These are phyloP conservation scores for Leishmania tropica DNA, from an alignment of 208 protist species.

Conservation along the genomic window DNA sequence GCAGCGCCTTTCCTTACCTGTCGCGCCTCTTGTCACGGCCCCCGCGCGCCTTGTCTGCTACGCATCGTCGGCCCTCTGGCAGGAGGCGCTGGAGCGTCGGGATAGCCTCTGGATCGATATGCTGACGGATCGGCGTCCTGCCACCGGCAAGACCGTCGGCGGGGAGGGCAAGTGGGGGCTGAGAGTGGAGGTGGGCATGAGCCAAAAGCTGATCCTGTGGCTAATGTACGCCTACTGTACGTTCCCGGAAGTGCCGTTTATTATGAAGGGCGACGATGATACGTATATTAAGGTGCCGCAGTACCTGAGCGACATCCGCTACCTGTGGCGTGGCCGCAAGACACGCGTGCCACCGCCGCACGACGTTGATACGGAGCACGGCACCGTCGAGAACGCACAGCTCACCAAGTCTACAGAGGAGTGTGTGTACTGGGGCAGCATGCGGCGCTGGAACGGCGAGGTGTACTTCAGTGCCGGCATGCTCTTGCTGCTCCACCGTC, in stretches of 20 bases:
- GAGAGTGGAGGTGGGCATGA: constrained; percentile 34
- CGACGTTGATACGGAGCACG: background rate
- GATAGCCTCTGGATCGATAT: constrained; percentile 31
- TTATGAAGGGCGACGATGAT: constrained; percentile 48
- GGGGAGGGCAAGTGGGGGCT: constrained; percentile 32
- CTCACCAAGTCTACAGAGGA: constrained; percentile 1
- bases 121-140: constrained; percentile 26
- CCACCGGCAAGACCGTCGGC: constrained; percentile 20
- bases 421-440: constrained; percentile 30
- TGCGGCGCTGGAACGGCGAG: constrained; percentile 24
- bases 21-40: background rate
- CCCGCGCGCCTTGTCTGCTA: constrained; percentile 12
- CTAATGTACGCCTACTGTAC: constrained; percentile 28
- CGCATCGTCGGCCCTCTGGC: constrained; percentile 22
- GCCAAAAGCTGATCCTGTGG: constrained; percentile 45
- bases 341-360: background rate
- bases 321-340: background rate
- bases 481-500: constrained; percentile 25
- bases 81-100: constrained; percentile 26
- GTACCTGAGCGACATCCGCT: constrained; percentile 32
- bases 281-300: constrained; percentile 42
- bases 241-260: constrained; percentile 26
- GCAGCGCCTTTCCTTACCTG: background rate
- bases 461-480: constrained; percentile 24
- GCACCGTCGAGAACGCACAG: background rate